Percentiles rank a stretch among this genome's conserved stretches.
These are phyloP conservation scores for Apiospora marii DNA, from an alignment of 2,329 filamentous ascomycete genomes.

Conservation along the genomic window DNA sequence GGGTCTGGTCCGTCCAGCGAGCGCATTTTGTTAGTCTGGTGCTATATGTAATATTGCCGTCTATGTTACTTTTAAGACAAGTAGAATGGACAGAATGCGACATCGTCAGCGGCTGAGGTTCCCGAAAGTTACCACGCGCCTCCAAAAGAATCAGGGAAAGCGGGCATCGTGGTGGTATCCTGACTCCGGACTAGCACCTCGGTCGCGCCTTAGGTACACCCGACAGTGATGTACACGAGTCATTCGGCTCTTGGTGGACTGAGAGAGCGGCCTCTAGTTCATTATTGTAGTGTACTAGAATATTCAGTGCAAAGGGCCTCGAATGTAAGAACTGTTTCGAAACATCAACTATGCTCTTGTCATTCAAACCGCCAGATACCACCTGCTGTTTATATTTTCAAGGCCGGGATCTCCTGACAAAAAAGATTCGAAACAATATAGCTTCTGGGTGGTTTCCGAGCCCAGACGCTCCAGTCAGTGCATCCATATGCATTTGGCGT, in stretches of 20 bases:
- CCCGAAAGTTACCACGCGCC: not conserved
- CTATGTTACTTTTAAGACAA: not conserved
- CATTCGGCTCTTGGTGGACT: not conserved
- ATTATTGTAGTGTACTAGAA: not conserved
- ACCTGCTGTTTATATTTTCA: not conserved
- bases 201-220: not conserved
- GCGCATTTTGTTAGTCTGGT: not conserved
- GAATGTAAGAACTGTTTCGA: not conserved
- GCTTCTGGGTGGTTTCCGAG: not conserved
- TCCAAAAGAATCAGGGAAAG: not conserved
- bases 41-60: not conserved
- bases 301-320: not conserved
- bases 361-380: not conserved
- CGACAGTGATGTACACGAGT: not conserved
- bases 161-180: not conserved
- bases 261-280: not conserved
- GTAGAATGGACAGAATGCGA: too few relatives aligned
- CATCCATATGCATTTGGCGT: not conserved
- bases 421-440: accelerated
- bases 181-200: not conserved
- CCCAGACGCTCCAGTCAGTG: too few relatives aligned
- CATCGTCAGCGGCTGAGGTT: not conserved
- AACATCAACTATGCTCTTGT: not conserved
- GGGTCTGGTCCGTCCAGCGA: not conserved
- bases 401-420: not conserved